Evolutionary conservation across 768 basidiomycete genomes (phyloP).

Genomic region (Vararia minispora): DNA sequence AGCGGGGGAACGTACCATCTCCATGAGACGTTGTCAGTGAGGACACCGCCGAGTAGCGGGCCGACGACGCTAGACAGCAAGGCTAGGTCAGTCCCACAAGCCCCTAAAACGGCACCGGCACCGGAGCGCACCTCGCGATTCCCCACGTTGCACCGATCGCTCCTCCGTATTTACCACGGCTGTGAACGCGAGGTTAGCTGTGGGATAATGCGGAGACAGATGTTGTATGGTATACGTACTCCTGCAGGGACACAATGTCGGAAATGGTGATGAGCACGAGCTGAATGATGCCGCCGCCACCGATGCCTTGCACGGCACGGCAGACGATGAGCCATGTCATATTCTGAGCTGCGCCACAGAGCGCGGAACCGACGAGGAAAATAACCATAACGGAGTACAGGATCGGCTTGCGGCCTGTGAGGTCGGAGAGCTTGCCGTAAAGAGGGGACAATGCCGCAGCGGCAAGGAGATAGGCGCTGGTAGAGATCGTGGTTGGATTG

Average conservation of each 20-base stretch:
- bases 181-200: conserved; percentile 17
- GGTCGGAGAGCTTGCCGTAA: conserved; percentile 71
- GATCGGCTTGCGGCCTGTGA: conserved; percentile 56
- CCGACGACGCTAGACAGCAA: conserved; percentile 52
- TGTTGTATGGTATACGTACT: conserved; percentile 33
- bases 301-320: conserved; percentile 75
- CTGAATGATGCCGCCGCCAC: conserved; percentile 72
- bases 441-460: conserved; percentile 57
- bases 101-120: background rate
- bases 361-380: conserved; percentile 72
- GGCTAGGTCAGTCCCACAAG: background rate
- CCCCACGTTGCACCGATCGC: conserved; percentile 77
- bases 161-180: conserved; percentile 72
- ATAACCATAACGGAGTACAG: conserved; percentile 52
- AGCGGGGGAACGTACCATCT: conserved; percentile 41
- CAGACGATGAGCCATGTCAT: conserved; percentile 71
- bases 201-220: background rate
- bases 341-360: conserved; percentile 72
- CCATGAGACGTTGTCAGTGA: conserved; percentile 71
- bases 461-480: conserved; percentile 64
- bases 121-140: conserved; percentile 30
- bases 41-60: conserved; percentile 71
- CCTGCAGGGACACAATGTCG: conserved; percentile 73
- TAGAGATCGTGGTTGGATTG: background rate
- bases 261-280: conserved; percentile 69